Conservation (phyloP, 768 basidiomycete species). For the Tylopilus felleus region DNA sequence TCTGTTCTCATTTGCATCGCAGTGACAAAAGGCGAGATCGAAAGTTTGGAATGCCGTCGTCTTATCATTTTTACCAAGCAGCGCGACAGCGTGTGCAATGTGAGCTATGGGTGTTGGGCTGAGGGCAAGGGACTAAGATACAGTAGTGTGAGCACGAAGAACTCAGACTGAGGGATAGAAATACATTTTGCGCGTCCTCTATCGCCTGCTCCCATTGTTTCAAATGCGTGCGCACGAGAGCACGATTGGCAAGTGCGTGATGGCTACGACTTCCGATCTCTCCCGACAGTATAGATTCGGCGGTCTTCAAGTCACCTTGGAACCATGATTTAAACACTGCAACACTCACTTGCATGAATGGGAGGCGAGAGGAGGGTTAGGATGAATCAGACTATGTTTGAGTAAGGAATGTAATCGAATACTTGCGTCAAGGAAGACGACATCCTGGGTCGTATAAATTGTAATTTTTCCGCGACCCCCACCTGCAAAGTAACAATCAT, state of each 20-base stretch:
- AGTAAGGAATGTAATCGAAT: neutral
- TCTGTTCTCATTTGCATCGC: neutral
- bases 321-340: neutral
- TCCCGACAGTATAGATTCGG: neutral
- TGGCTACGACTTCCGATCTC: neutral
- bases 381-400: neutral
- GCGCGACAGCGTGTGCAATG: neutral
- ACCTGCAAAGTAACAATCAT: neutral
- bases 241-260: neutral
- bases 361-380: neutral
- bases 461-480: neutral
- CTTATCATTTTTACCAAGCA: neutral
- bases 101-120: neutral
- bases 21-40: neutral
- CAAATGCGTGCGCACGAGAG: neutral
- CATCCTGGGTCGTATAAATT: neutral
- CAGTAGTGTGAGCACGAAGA: neutral
- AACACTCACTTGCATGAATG: neutral
- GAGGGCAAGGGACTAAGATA: neutral
- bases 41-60: neutral
- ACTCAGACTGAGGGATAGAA: neutral
- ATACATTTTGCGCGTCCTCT: neutral
- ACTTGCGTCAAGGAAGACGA: neutral
- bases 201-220: neutral
- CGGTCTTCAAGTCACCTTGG: neutral